Evolutionary conservation across 768 basidiomycete species (phyloP).

Genomic region (Lactarius sanguifluus): DNA sequence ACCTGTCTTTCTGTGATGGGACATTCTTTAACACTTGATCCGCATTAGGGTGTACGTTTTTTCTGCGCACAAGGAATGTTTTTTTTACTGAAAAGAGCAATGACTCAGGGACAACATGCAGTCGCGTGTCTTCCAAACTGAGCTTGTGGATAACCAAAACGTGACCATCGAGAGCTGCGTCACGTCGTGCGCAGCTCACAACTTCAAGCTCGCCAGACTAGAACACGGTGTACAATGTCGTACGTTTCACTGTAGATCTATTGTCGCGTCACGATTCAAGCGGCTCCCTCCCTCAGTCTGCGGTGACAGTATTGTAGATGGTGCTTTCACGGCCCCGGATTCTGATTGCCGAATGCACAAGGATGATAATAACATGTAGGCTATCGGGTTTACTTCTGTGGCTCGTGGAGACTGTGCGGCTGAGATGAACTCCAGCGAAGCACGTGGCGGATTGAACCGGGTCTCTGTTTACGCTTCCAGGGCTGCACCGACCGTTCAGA

Average conservation of each 20-base stretch:
- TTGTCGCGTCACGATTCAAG: neutral
- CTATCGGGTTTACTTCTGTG: neutral
- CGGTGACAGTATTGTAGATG: conserved; percentile 61
- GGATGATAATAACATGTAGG: conserved; percentile 63
- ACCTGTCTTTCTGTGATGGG: neutral
- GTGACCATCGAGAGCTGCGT: conserved; percentile 68
- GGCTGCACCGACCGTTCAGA: conserved; percentile 57
- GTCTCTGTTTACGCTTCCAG: conserved; percentile 65
- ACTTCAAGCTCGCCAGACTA: conserved; percentile 65
- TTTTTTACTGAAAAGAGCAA: neutral
- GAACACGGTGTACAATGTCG: conserved; percentile 59
- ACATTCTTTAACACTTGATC: conserved; percentile 37
- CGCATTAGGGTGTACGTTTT: conserved; percentile 47
- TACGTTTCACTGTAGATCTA: conserved; percentile 35
- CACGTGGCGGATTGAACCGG: conserved; percentile 72
- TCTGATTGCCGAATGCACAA: conserved; percentile 71
- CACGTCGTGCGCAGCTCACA: conserved; percentile 49
- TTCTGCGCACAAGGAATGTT: neutral
- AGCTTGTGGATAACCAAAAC: conserved; percentile 39
- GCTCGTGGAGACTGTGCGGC: neutral
- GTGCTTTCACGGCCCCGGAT: conserved; percentile 51
- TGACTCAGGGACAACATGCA: conserved; percentile 52
- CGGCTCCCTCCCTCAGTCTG: conserved; percentile 50
- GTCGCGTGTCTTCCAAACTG: conserved; percentile 56
- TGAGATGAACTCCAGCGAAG: conserved; percentile 43